Evolutionary conservation across 306 rosid species (phyloP), one percentile per base, ranked within the genome.

Genomic region (Gastrolobium bilobum): DNA sequence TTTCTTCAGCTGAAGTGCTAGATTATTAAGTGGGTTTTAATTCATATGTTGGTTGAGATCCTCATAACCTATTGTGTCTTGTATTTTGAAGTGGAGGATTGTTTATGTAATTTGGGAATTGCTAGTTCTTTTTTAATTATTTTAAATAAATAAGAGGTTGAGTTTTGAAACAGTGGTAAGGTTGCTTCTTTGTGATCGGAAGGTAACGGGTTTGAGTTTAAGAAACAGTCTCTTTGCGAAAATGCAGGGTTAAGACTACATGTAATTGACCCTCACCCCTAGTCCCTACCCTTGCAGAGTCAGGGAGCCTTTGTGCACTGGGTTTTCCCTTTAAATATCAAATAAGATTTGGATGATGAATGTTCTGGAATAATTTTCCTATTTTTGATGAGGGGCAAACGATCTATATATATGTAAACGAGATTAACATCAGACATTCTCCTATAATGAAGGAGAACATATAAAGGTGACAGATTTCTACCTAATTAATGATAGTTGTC

Each of bases 31-130:
- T 56, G n/a, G 46, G 44, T 61, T 64, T 35, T 64, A 47, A 13
- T 64, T 64, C 10, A n/a, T 46, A 48, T 56, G 4, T 43, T 58
- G 11, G 67, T 65, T 37, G 37, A 60, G 50, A 68, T 78, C 61
- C 48, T 44, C 7, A 4, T 30, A 69, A 68, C 40, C 50, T 76
- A 5, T 46, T 58, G 34, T 39, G 48, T 71, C 30, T 43, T 71
- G 64, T 69, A 37, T 53, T 76, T 48, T n/a, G 13, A 48, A 60
- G 51, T 50, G 13, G 30, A 42, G 56, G 43, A 20, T 58, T 14
- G 35, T 59, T 60, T 44, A 33, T 59, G 26, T 75, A 14, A 31
- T 48, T 31, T 61, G 34, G 33, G 39, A 29, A 20, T 13, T 40
- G 3, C 14, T 29, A 30, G 5, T 42, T 38, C 26, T 13, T 48